Percentiles rank a stretch among this genome's conserved stretches.
Evolutionary conservation across 257 asterid species (phyloP).

Genomic region (Verbascum thapsus): DNA sequence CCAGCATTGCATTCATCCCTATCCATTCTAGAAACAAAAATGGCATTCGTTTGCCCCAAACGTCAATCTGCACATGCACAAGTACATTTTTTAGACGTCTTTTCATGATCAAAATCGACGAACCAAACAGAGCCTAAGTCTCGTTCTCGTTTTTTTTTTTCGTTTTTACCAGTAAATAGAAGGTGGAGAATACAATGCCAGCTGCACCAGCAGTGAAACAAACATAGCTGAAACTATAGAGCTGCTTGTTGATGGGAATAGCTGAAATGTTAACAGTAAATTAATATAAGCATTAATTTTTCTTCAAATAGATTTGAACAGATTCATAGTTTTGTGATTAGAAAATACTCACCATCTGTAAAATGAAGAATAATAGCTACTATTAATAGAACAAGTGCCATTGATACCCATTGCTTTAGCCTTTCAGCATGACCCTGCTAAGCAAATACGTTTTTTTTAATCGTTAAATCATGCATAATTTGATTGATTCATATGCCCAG

Average conservation of each 20-base stretch:
- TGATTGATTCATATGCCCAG: background rate
- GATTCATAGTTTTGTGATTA: background rate
- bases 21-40: slow-evolving; percentile 92
- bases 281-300: background rate
- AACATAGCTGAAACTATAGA: slow-evolving; percentile 84
- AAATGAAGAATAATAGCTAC: slow-evolving; percentile 72
- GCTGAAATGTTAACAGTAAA: slow-evolving; percentile 39
- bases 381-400: slow-evolving; percentile 58
- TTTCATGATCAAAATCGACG: no score
- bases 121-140: no score
- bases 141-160: background rate
- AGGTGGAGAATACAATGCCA: slow-evolving; percentile 68
- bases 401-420: slow-evolving; percentile 82
- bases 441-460: background rate
- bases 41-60: slow-evolving; percentile 61
- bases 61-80: slow-evolving; percentile 54
- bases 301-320: background rate
- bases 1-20: slow-evolving; percentile 94
- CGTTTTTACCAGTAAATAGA: slow-evolving; percentile 67
- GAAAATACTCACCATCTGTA: slow-evolving; percentile 61
- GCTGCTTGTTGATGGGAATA: slow-evolving; percentile 91
- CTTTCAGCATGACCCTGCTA: slow-evolving; percentile 73
- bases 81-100: background rate
- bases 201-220: slow-evolving; percentile 95
- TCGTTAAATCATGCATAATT: slow-evolving; percentile 1